Conservation (phyloP, 768 basidiomycete genomes). For the Trametes elegans region DNA sequence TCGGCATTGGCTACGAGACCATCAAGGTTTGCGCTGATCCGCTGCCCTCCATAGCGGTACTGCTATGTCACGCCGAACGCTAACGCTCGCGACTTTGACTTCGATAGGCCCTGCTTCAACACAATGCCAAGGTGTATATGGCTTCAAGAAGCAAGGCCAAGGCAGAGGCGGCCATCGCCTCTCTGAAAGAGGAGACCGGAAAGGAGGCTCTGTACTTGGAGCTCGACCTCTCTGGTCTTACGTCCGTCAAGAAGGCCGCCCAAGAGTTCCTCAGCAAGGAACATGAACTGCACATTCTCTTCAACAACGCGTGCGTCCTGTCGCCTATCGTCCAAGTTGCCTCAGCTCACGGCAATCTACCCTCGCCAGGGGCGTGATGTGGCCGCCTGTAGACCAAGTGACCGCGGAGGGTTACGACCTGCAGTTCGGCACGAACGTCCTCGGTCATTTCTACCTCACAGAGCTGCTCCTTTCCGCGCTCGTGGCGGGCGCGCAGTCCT, state of each 20-base stretch:
- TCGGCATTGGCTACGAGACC: constrained; percentile 59
- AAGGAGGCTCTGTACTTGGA: constrained; percentile 41
- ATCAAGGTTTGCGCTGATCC: constrained; percentile 28
- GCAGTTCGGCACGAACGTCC: constrained; percentile 55
- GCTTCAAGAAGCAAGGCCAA: constrained; percentile 48
- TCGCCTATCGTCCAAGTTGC: background rate
- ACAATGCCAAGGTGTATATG: constrained; percentile 68
- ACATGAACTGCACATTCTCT: constrained; percentile 44
- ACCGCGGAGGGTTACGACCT: constrained; percentile 52
- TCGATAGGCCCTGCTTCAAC: constrained; percentile 47
- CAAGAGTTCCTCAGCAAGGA: constrained; percentile 44
- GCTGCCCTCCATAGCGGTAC: no score
- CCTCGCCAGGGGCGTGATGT: constrained; percentile 47
- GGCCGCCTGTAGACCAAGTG: constrained; percentile 36
- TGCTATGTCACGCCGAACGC: background rate
- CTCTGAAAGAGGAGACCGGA: constrained; percentile 46
- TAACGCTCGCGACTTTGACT: background rate
- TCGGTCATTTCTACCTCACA: constrained; percentile 37
- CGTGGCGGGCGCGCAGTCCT: constrained; percentile 36
- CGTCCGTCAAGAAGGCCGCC: constrained; percentile 37
- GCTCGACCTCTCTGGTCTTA: constrained; percentile 43
- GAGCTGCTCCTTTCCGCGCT: constrained; percentile 49
- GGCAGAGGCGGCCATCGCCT: constrained; percentile 47
- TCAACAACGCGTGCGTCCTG: constrained; percentile 50
- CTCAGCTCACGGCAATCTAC: background rate